Evolutionary conservation across 305 asterid species (phyloP).

Genomic region (Solanum hybrid): DNA sequence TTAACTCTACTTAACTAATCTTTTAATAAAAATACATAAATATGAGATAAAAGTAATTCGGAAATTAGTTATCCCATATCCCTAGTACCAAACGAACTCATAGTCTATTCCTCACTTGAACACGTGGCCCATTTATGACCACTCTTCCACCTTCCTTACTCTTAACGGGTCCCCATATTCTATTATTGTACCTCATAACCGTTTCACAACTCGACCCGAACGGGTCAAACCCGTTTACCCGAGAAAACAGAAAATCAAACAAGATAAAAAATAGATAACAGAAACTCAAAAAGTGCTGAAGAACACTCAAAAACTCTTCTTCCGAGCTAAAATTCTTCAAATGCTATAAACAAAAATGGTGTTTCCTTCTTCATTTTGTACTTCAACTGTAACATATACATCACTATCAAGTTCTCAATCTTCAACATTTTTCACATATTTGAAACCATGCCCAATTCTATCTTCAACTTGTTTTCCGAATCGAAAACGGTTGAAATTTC

Average conservation of each 20-base stretch:
- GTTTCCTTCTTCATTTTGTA: background rate
- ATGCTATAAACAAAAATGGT: background rate
- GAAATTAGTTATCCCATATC: background rate
- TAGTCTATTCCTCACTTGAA: background rate
- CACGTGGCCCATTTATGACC: background rate
- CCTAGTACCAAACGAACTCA: background rate
- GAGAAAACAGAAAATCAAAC: background rate
- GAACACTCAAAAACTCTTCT: background rate
- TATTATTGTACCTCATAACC: background rate
- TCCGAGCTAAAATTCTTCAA: background rate
- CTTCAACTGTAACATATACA: background rate
- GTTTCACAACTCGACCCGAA: background rate
- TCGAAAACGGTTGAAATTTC: constrained; percentile 17
- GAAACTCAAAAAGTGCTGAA: background rate
- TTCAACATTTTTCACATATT: background rate
- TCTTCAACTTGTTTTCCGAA: constrained; percentile 24
- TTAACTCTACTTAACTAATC: background rate
- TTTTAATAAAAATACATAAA: no score
- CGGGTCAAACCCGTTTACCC: background rate
- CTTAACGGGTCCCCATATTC: background rate
- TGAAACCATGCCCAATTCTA: background rate
- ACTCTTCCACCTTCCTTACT: background rate
- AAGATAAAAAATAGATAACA: background rate
- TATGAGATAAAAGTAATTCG: no score
- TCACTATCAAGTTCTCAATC: background rate